Base-by-base conservation (phyloP, 2,329 filamentous ascomycete genomes). In the Bipolaris oryzae region DNA sequence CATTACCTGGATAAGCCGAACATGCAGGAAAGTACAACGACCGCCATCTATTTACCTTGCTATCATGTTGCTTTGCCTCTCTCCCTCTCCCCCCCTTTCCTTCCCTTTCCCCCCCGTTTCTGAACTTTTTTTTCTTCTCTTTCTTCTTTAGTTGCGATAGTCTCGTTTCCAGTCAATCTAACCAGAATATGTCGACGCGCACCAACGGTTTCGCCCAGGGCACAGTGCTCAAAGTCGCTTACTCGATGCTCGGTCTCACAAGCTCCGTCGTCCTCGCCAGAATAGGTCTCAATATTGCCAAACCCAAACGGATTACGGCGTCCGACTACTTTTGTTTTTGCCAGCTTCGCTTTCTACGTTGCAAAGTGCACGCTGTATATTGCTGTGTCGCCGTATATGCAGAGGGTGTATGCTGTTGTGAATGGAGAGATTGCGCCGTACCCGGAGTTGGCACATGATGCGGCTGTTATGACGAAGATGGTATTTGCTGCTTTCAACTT, bases 401-500 rank as follows among this genome's bases (percentile, higher is more conserved):
- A 71, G 45, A 67, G 67, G 21, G 53, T 76, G 0, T 69, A 68
- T 13, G 67, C 57, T 3, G 68, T 74, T 13, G 28, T 47, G 16
- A 50, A 58, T 13, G 70, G 71, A 7, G 54, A 58, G 28, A 66
- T 55, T 11, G 41, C 48, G 5, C 58, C 63, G 0, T 77, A 77
- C 46, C 50, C 70, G 1, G 64, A 53, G 2, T 50, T 77, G 3
- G 28, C 55, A 45, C 46, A 70, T 2, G 77, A 78, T 34, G 58
- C 50, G 1, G 34, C 69, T 1, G 41, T 67, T 1, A 49, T 62
- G 16, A 65, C 77, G 54, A 63, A 74, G 33, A 74, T 71, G 49
- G 63, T 75, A 16, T 74, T 78, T 52, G 75, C 77, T 43, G 70
- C 72, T 10, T 73, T 70, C 18, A 73, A 72, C 10, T 69, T 77